Percentiles rank a stretch among this genome's conserved stretches.
phyloP scores from a whole-genome alignment of 306 rosid genomes.

The Parietaria judaica region DNA sequence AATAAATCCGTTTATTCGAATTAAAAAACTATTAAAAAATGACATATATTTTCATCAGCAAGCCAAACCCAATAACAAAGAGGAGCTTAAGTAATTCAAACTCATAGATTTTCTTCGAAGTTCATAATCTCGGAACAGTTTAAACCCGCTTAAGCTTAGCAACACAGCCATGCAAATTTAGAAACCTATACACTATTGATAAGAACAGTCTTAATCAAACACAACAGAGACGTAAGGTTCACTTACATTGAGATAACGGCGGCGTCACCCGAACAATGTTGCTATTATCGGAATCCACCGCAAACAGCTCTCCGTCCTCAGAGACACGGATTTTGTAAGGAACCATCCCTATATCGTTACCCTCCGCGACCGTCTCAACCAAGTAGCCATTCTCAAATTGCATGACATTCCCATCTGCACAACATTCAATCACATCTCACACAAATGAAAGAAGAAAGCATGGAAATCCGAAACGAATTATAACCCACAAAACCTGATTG shows the following conservation, averaged over 20 bases:
- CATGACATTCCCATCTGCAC: constrained; percentile 74
- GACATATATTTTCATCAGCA: too few species aligned
- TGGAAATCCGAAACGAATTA: not conserved
- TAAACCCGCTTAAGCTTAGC: too few species aligned
- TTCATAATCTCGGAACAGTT: too few species aligned
- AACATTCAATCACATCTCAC: not conserved
- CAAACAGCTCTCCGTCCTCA: constrained; percentile 86
- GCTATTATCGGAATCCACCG: constrained; percentile 75
- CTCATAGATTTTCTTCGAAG: too few species aligned
- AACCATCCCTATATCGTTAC: constrained; percentile 73
- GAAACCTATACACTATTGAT: not conserved
- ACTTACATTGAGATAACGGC: constrained; percentile 78
- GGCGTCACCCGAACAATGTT: constrained; percentile 85
- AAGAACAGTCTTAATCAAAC: constrained; percentile 1
- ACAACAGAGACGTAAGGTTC: not conserved
- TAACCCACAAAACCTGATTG: constrained; percentile 47
- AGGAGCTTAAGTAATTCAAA: too few species aligned
- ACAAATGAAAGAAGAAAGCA: not conserved
- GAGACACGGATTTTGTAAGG: constrained; percentile 75
- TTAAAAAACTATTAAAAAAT: too few species aligned
- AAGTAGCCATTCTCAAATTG: constrained; percentile 93
- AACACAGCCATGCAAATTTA: not conserved
- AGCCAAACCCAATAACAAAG: too few species aligned
- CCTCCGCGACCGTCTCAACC: constrained; percentile 89
- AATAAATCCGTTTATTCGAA: too few species aligned